Conservation (phyloP, 768 basidiomycete genomes). For the Mycena galericulata region DNA sequence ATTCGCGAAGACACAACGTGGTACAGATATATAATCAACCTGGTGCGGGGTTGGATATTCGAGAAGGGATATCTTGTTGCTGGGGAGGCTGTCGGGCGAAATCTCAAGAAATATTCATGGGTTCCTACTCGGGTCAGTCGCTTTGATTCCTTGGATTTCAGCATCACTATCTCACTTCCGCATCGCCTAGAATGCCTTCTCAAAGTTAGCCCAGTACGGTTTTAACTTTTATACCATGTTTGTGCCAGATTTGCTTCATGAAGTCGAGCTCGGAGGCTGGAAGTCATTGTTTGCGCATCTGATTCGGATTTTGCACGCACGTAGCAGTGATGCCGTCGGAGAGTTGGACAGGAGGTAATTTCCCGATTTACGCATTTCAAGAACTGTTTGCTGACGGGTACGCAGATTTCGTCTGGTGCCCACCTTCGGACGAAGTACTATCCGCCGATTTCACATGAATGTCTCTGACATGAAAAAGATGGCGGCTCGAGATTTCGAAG, state of each 20-base stretch:
- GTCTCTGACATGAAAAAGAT: conserved; percentile 50
- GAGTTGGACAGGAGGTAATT: conserved; percentile 39
- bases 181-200: conserved; percentile 42
- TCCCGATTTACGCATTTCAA: neutral
- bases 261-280: conserved; percentile 44
- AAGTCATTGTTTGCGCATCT: conserved; percentile 43
- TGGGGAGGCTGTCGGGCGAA: no score
- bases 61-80: no score
- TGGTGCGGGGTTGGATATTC: no score
- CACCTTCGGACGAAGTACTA: conserved; percentile 47
- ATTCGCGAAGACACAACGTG: conserved; percentile 29
- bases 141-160: no score
- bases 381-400: neutral
- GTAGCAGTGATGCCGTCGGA: conserved; percentile 27
- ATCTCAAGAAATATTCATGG: no score
- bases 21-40: conserved; percentile 23
- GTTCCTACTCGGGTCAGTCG: no score
- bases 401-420: conserved; percentile 43
- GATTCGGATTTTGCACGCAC: conserved; percentile 37
- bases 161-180: neutral
- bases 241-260: no score
- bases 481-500: conserved; percentile 55
- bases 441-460: conserved; percentile 50
- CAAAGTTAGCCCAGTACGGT: conserved; percentile 12
- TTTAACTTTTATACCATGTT: conserved; percentile 38